These are phyloP conservation scores for Globisporangium ultimum DNA, from an alignment of 352 stramenopile species.

Conservation along the genomic window DNA sequence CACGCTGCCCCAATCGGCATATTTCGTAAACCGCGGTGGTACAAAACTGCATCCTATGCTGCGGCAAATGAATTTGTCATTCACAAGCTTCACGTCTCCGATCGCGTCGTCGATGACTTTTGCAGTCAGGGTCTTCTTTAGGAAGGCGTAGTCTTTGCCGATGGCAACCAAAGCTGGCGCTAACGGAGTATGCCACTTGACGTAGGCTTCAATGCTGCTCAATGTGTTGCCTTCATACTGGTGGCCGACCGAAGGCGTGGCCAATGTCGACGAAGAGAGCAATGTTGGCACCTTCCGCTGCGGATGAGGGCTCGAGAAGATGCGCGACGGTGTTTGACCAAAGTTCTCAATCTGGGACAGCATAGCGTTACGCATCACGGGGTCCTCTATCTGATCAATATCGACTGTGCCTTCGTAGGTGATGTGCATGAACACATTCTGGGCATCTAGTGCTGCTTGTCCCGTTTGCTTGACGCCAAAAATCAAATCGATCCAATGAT, in stretches of 20 bases:
- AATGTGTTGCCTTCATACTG: slow-evolving; percentile 57
- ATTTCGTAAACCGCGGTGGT: slow-evolving; percentile 70
- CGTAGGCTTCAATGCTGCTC: slow-evolving; percentile 59
- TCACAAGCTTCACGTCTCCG: slow-evolving; percentile 50
- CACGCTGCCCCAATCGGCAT: slow-evolving; percentile 53
- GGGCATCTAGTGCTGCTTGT: slow-evolving; percentile 82
- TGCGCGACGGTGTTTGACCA: slow-evolving; percentile 79
- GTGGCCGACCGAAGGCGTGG: slow-evolving; percentile 20
- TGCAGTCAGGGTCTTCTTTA: slow-evolving; percentile 46
- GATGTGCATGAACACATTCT: slow-evolving; percentile 92
- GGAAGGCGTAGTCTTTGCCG: slow-evolving; percentile 73
- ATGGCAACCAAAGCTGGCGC: slow-evolving; percentile 66
- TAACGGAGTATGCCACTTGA: slow-evolving; percentile 76
- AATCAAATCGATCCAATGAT: slow-evolving; percentile 98
- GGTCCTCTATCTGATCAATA: slow-evolving; percentile 81
- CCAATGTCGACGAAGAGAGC: slow-evolving; percentile 4
- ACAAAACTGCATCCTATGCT: slow-evolving; percentile 45
- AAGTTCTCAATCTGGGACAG: slow-evolving; percentile 91
- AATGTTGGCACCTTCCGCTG: slow-evolving; percentile 51
- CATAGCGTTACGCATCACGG: slow-evolving; percentile 90
- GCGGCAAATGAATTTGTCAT: slow-evolving; percentile 66
- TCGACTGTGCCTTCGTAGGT: slow-evolving; percentile 82
- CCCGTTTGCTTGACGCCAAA: slow-evolving; percentile 97
- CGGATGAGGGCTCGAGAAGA: slow-evolving; percentile 71
- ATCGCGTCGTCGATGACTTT: slow-evolving; percentile 41